phyloP scores from a whole-genome alignment of 805 yeast genomes.

The Barnettozyma wickerhamii region DNA sequence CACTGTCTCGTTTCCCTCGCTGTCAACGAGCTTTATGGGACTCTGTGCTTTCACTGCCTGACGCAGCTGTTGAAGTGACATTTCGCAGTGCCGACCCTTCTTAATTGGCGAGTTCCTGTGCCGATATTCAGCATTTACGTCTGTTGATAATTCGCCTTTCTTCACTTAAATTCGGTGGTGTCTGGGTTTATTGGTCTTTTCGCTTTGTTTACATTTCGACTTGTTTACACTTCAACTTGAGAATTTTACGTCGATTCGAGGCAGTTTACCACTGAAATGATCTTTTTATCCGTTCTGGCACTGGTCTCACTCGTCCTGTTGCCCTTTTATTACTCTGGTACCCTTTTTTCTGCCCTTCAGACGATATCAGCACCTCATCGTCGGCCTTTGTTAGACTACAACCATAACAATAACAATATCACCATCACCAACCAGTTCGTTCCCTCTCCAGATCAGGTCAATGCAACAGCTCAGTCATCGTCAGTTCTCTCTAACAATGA shows the following conservation, averaged over 20 bases:
- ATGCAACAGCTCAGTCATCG: too few relatives aligned
- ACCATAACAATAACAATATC: neutral
- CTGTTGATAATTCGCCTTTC: too few relatives aligned
- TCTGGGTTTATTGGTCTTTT: too few relatives aligned
- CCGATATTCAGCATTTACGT: too few relatives aligned
- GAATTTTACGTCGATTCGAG: neutral
- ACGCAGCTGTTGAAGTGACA: constrained; percentile 1
- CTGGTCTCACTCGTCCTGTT: neutral
- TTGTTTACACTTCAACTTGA: neutral
- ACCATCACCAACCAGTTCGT: neutral
- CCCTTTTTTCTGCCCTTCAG: neutral
- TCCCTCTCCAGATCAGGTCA: neutral
- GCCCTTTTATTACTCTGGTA: neutral
- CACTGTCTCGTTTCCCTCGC: neutral
- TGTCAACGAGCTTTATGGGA: neutral
- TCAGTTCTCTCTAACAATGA: neutral
- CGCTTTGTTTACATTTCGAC: neutral
- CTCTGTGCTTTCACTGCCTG: neutral
- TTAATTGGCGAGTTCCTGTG: too few relatives aligned
- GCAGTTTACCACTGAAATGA: neutral
- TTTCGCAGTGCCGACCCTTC: neutral
- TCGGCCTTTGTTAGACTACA: neutral
- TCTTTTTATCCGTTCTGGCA: neutral
- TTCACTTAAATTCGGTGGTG: too few relatives aligned
- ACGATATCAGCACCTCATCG: neutral